Evolutionary conservation across 129 eudicot genomes (phyloP), one percentile per base, ranked within the genome.

Genomic region (Centella asiatica): DNA sequence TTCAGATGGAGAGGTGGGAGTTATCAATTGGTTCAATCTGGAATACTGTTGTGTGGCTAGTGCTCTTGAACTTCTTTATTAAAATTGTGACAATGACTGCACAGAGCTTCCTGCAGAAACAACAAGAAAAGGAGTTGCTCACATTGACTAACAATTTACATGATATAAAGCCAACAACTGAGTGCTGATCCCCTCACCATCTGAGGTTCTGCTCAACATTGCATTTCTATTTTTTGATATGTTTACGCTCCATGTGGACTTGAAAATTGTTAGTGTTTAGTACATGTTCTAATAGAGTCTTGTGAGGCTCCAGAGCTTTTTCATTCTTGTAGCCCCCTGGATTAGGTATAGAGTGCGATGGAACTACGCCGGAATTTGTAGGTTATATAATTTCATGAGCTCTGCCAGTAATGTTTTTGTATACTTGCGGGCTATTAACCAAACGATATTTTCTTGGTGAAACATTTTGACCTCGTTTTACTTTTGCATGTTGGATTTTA

Each of bases 71-170:
- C 53, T 90, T 90, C 37, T 83, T 81, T 33, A 66, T 77, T 22
- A 69, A 81, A 63, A 90, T 90, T 39, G 80, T 90, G 68, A 81
- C 77, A 12, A 42, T 85, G 31, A 90, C 97, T 7, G 95, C 95
- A 12, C 97, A 81, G 61, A 65, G 78, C 54, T 77, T 73, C 57
- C 85, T 86, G 9, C 86, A 83, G 75, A 68, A 79, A n/a, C 82
- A 83, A 74, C 93, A 86, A 6, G 89, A 90, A 34, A 67, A 66
- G 48, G 84, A 86, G 49, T 60, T 86, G 20, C 75, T 73, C 42
- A 51, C 69, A 3, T 18, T 80, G 66, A 72, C 70, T 33, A 76
- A 75, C 74, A 75, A 65, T 27, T 6, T 32, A 57, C 17, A 32
- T n/a, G 62, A 26, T 18, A 31, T 13, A 57, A 57, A 57, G 44